Base-by-base conservation (phyloP, 495 filamentous ascomycete genomes). In the Viridothelium virens region DNA sequence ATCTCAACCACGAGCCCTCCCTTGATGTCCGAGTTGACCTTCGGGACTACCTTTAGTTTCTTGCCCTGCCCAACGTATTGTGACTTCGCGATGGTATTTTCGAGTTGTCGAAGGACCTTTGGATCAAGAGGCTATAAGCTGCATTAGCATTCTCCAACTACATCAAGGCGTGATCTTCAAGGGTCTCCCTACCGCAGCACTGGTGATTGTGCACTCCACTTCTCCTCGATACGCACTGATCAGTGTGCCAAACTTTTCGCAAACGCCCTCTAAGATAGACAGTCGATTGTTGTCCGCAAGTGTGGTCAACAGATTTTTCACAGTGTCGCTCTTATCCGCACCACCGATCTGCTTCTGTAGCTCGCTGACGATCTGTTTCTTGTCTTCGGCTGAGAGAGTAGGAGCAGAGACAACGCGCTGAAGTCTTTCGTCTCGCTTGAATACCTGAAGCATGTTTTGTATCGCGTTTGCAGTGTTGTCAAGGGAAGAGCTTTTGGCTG, bases 231-330 rank as follows among this genome's bases (percentile, higher is more conserved):
- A 82, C 62, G 94, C 94, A 72, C 91, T 84, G 84, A 98, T 95
- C 70, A 98, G 81, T 73, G 83, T 83, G 64, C 72, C 81, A 77
- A 96, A 98, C 84, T 97, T 96, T 76, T 88, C 87, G 77, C 86
- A 88, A 68, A 97, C 88, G 70, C 85, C 85, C 75, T 87, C 83
- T 56, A 98, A 82, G 64, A 94, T 79, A 46, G 88, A 87, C 68
- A 98, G 82, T 63, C 94, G 86, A 84, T 98, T 97, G 86, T 97
- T 96, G 79, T 95, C 91, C 63, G 93, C 92, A 44, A 98, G 82
- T 56, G 92, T 89, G 56, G 80, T 75, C 68, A 98, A 84, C 81
- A 97, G 91, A 84, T 96, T 96, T 87, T 93, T 93, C 76, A 97
- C 81, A 69, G 91, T 89, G 72, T 91, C 87, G 71, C 81, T 83